Base-by-base conservation (phyloP, 1,284 basidiomycete genomes). In the Ganoderma multipileum region DNA sequence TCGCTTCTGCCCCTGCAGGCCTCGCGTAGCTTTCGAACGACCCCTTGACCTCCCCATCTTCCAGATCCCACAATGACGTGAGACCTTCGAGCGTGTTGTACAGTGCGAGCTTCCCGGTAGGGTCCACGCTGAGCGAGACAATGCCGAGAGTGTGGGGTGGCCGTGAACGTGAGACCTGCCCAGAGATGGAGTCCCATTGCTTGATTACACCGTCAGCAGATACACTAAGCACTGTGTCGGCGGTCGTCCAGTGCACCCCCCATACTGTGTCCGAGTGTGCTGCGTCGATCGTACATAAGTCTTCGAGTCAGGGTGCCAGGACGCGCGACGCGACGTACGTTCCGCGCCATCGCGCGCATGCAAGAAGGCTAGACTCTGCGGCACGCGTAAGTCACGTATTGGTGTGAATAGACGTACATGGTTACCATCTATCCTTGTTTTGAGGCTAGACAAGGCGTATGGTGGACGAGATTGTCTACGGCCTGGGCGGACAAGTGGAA, bases 221-320 rank as follows among this genome's bases (percentile, higher is more conserved):
- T 36, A 89, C 84, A 2, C 91, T 93, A 50, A 95, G 77, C 3
- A 88, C 85, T 69, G 94, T 91, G 50, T 87, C 84, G 0, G 76
- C 71, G 14, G 84, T 76, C 0, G 93, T 92, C 93, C 94, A 97
- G 36, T 86, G 82, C 16, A 93, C 82, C 69, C 89, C 93, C 89
- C 95, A 96, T 63, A 96, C 85, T 58, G 94, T 89, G 79, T 95
- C 95, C 63, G 83, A 82, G 79, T 95, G 94, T n/a, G 91, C 93
- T 94, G 81, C 54, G 73, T 73, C 61, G 52, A 36, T 69, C 60
- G 57, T 65, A 18, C 36, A 62, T 68, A 64, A 68, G 61, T 59
- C 14, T 42, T 54, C 50, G n/a, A n/a, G 47, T 61, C 38, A 33
- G 44, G 23, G 57, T 55, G 65, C 33, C 18, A 68, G 61, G 47